Evolutionary conservation across 78 protist species (phyloP), one percentile per base, ranked within the genome.

Genomic region (Dictyostelium purpureum): DNA sequence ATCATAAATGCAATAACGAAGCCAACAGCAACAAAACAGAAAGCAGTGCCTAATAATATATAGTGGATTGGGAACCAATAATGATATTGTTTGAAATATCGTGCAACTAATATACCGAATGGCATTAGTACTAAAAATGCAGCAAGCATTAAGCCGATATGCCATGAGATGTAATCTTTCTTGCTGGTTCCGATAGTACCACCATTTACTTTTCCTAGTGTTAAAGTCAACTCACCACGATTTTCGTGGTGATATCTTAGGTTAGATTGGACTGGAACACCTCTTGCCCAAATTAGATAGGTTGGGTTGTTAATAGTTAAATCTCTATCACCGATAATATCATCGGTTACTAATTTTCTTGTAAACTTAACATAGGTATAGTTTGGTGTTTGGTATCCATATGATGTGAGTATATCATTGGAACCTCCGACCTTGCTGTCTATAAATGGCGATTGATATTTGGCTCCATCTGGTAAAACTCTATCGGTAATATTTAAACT

Each of bases 1-100:
- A 24, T 21, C 35, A 73, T 19, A 21, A 69, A 31, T n/a, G 80
- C 73, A 35, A 83, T 43, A 1, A 26, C 66, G 24, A 83, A 56
- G 0, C 74, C 79, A 3, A 83, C 77, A 21, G 71, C 56, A 31
- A 73, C 24, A 31, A 49, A 83, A 14, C 51, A 31, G 6, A 51
- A 52, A 3, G 77, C 80, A 6, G 28, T 1, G 0, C 51, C 37
- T 57, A 40, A 38, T 18, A 71, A 31, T 18, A 83, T n/a, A 18
- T 38, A 54, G 51, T 83, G 90, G 7, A 83, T 4, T 40, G 90
- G 90, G 74, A 70, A 83, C 90, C 90, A 83, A 49, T 77, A 83
- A 35, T 18, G 42, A 54, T 83, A 76, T 2, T 73, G 52, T 42
- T 47, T 56, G 42, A 83, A 66, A 47, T 71, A 83, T n/a, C 90